phyloP scores from a whole-genome alignment of 2,329 filamentous ascomycete species.

The Aspergillus amoenus region DNA sequence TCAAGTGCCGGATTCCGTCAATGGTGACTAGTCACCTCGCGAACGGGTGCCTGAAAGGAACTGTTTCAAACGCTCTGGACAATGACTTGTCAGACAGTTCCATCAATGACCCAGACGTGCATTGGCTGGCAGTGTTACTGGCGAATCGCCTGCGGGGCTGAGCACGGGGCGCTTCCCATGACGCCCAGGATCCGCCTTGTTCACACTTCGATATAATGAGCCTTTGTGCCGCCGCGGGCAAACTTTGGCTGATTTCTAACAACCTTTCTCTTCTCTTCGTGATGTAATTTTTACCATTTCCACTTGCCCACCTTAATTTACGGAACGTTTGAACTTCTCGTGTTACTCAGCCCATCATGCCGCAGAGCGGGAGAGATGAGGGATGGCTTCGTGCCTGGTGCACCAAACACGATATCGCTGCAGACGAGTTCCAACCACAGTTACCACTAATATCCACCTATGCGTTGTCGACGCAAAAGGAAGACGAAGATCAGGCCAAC shows the following conservation, averaged over 20 bases:
- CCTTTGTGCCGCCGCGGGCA: neutral
- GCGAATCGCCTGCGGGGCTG: slow-evolving; percentile 7
- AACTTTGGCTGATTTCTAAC: neutral
- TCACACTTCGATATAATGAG: neutral
- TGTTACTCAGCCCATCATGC: neutral
- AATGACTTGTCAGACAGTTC: slow-evolving; percentile 1
- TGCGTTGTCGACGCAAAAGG: neutral
- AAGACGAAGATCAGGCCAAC: slow-evolving; percentile 7
- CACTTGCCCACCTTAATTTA: neutral
- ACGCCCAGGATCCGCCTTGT: slow-evolving; percentile 5
- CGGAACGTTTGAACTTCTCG: neutral
- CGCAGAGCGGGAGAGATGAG: slow-evolving; percentile 8
- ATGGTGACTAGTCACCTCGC: neutral
- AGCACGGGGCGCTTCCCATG: slow-evolving; percentile 9
- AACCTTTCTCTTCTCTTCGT: neutral
- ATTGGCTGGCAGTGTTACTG: slow-evolving; percentile 1
- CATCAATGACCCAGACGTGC: neutral
- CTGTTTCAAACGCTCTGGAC: neutral
- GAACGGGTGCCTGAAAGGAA: neutral
- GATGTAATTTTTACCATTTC: neutral
- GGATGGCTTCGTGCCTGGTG: slow-evolving; percentile 11
- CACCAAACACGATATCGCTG: slow-evolving; percentile 1
- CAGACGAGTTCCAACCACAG: neutral
- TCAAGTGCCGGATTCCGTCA: neutral
- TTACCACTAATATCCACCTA: slow-evolving; percentile 2